A percentile compares a stretch with the other conserved stretches of the same genome.
Evolutionary conservation across 2,329 filamentous ascomycete species (phyloP).

Genomic region (Nigrospora sphaerica): DNA sequence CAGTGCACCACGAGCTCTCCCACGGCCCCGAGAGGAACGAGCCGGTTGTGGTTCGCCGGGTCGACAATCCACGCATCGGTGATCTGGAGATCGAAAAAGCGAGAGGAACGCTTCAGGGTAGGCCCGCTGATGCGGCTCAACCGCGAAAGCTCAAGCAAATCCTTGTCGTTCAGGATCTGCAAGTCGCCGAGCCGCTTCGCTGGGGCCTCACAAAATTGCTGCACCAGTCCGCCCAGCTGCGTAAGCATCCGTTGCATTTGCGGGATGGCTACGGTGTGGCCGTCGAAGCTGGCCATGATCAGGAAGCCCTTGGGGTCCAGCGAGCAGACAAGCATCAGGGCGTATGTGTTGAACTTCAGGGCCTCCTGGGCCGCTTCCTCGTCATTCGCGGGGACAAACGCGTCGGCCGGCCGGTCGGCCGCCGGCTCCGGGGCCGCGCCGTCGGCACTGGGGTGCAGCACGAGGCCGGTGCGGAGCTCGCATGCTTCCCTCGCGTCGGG

Average conservation of each 20-base stretch:
- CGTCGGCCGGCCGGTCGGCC: conserved; percentile 35
- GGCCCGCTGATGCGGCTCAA: conserved; percentile 16
- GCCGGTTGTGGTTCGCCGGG: conserved; percentile 21
- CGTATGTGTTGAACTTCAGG: conserved; percentile 50
- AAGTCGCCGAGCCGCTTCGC: conserved; percentile 25
- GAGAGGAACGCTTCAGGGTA: conserved; percentile 10
- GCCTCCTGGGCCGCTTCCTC: conserved; percentile 50
- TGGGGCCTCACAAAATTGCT: conserved; percentile 36
- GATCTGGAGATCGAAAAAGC: conserved; percentile 13
- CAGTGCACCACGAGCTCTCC: conserved; percentile 37
- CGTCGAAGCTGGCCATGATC: conserved; percentile 59
- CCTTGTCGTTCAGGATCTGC: conserved; percentile 23
- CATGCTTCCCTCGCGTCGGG: conserved; percentile 48
- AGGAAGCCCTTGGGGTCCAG: conserved; percentile 47
- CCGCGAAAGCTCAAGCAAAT: conserved; percentile 22
- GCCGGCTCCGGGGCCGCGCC: conserved; percentile 16
- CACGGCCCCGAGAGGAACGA: conserved; percentile 31
- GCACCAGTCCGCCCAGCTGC: conserved; percentile 43
- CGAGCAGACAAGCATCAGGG: conserved; percentile 59
- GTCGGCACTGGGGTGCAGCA: conserved; percentile 40
- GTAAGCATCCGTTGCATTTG: conserved; percentile 46
- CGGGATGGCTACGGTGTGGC: conserved; percentile 43
- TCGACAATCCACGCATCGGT: conserved; percentile 33
- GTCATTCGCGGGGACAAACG: conserved; percentile 48
- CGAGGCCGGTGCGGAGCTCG: conserved; percentile 46